These are phyloP conservation scores for Leishmania aethiopica DNA, from an alignment of 208 protist species.

Conservation along the genomic window DNA sequence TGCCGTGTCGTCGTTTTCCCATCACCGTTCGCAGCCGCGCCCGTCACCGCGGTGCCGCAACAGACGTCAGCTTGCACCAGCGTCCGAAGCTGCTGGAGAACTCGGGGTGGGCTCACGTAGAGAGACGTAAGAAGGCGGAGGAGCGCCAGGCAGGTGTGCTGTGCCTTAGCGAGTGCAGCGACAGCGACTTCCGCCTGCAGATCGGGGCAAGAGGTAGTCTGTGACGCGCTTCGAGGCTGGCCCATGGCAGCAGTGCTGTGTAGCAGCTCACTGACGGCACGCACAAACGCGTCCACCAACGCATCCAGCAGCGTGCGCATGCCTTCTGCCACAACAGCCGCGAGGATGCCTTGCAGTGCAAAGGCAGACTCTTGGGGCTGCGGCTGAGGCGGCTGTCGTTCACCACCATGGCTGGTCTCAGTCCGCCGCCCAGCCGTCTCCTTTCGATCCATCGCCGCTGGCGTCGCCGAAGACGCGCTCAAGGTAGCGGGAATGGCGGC, in stretches of 20 bases:
- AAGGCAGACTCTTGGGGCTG: neutral
- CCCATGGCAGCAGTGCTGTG: neutral
- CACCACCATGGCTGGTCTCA: neutral
- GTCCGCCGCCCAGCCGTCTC: neutral
- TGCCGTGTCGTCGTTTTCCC: constrained; percentile 1
- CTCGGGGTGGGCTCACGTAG: constrained; percentile 12
- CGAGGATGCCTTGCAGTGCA: constrained; percentile 16
- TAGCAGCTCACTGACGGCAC: constrained; percentile 20
- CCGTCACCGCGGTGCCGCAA: neutral
- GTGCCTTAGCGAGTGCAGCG: neutral
- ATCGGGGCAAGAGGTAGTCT: neutral
- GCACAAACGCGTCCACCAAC: constrained; percentile 22
- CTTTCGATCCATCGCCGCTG: neutral
- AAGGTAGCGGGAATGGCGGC: neutral
- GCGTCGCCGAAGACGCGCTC: neutral
- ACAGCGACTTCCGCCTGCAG: neutral
- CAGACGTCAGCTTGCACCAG: neutral
- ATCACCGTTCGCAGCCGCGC: neutral
- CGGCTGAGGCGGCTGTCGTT: neutral
- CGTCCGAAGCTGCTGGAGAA: neutral
- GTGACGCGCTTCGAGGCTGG: neutral
- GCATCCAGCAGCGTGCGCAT: constrained; percentile 20
- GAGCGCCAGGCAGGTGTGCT: neutral
- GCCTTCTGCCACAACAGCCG: constrained; percentile 4
- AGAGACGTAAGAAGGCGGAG: constrained; percentile 15